phyloP scores from a whole-genome alignment of 208 protist genomes.

The Trypanosoma brucei region DNA sequence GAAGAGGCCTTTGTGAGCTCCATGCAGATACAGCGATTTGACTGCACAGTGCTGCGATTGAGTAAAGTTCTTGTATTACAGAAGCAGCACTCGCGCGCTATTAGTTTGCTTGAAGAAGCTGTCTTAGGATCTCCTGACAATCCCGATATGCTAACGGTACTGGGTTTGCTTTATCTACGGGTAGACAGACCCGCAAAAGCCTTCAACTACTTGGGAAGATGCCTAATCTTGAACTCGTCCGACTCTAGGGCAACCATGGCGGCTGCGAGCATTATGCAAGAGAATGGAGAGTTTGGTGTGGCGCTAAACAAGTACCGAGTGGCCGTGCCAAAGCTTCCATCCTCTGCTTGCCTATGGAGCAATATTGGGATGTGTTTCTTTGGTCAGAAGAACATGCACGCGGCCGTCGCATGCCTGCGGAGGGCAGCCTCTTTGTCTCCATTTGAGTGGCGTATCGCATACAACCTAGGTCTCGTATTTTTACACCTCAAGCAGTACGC shows the following conservation, averaged over 20 bases:
- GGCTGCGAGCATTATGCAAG: slow-evolving; percentile 93
- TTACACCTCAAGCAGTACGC: slow-evolving; percentile 87
- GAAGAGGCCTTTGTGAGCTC: slow-evolving; percentile 80
- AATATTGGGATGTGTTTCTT: slow-evolving; percentile 98
- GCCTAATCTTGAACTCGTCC: slow-evolving; percentile 86
- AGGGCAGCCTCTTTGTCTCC: slow-evolving; percentile 90
- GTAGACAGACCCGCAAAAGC: slow-evolving; percentile 71
- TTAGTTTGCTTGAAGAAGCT: slow-evolving; percentile 81
- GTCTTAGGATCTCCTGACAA: slow-evolving; percentile 89
- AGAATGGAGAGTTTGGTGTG: slow-evolving; percentile 93
- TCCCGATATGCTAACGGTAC: slow-evolving; percentile 86
- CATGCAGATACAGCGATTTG: slow-evolving; percentile 84
- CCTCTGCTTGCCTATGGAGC: slow-evolving; percentile 95
- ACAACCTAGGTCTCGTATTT: slow-evolving; percentile 94
- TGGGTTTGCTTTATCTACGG: slow-evolving; percentile 91
- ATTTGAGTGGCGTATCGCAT: slow-evolving; percentile 96
- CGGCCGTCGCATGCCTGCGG: slow-evolving; percentile 93
- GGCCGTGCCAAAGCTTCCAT: slow-evolving; percentile 76
- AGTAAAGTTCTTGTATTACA: slow-evolving; percentile 73
- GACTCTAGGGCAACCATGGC: slow-evolving; percentile 91
- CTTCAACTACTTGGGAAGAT: slow-evolving; percentile 90
- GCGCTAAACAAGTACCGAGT: slow-evolving; percentile 95
- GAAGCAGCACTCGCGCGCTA: slow-evolving; percentile 56
- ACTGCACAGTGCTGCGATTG: slow-evolving; percentile 89
- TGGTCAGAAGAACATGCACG: slow-evolving; percentile 89